Evolutionary conservation across 352 stramenopile species (phyloP), one percentile per base, ranked within the genome.

Genomic region (Phytophthora quininea): DNA sequence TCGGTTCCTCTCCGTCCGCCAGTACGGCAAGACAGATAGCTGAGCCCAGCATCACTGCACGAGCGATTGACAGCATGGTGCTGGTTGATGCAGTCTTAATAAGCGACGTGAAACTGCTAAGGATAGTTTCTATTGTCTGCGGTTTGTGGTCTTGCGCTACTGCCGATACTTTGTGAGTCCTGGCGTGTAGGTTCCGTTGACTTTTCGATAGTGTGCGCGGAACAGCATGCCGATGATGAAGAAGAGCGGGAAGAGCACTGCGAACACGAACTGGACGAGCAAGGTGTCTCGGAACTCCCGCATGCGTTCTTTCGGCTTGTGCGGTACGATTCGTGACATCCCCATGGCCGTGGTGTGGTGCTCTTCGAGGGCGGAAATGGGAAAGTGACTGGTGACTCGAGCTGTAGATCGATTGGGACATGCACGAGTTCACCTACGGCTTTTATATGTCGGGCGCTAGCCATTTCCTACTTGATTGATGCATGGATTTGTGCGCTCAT

Each of bases 1-100:
- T 49, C 0, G 83, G 81, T 30, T 91, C 85, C 42, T 92, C 83
- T 35, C 49, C 69, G 9, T 85, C 76, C 4, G 48, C 37, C 12
- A 65, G 11, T 3, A 58, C 62, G 29, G 43, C 14, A 24, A 54
- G 40, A 11, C 55, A 70, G 10, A 56, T 5, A 42, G 12, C 37
- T 49, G 48, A 12, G 14, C 3, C 35, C 49, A 56, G 47, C 29
- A 59, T 37, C 27, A 48, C 29, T 30, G 30, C 32, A 54, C 19
- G 19, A 24, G 19, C 19, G 19, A 24, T 24, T 9, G 11, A 55
- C 19, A 4, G 27, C 43, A 63, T 63, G n/a, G n/a, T 47, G 12
- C 15, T 46, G 30, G 30, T 10, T 27, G 12, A 15, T 4, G 33
- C 15, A 19, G 19, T 24, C 19, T 24, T 24, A 0, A 24, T 24